phyloP scores from a whole-genome alignment of 2,329 filamentous ascomycete genomes.

The Neonectria sp. region DNA sequence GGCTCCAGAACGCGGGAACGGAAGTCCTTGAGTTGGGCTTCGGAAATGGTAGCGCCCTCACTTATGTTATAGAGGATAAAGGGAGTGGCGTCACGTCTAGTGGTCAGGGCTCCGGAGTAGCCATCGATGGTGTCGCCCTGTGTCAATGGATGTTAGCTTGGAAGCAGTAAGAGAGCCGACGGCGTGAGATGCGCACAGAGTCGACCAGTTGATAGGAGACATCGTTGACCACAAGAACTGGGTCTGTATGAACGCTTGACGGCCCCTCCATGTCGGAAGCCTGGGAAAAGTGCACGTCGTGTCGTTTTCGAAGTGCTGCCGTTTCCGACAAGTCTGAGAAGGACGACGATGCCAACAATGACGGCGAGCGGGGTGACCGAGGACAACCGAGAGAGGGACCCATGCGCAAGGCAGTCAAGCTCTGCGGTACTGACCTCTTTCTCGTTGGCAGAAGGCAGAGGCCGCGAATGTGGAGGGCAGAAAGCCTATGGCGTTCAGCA shows the following conservation, averaged over 20 bases:
- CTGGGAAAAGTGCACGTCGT: not conserved
- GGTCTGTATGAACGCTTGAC: not conserved
- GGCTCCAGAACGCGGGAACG: slow-evolving; percentile 1
- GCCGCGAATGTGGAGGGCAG: no score
- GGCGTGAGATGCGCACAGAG: not conserved
- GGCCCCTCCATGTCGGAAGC: not conserved
- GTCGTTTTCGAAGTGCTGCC: not conserved
- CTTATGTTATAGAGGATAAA: not conserved
- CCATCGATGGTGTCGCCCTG: not conserved
- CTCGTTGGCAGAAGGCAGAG: not conserved
- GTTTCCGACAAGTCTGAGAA: not conserved
- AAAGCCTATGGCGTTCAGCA: no score
- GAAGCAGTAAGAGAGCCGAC: not conserved
- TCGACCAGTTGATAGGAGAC: not conserved
- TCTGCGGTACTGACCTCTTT: not conserved
- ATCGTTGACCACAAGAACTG: not conserved
- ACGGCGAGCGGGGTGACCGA: not conserved
- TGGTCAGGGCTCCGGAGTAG: not conserved
- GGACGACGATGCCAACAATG: not conserved
- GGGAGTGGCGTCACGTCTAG: not conserved
- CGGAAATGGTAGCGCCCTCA: not conserved
- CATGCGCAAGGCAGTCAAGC: not conserved
- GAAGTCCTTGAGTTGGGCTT: not conserved
- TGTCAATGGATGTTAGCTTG: not conserved
- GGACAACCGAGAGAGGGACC: not conserved